Percentiles rank a stretch among this genome's conserved stretches.
Evolutionary conservation across 768 basidiomycete genomes (phyloP).

Genomic region (Roridomyces roridus): DNA sequence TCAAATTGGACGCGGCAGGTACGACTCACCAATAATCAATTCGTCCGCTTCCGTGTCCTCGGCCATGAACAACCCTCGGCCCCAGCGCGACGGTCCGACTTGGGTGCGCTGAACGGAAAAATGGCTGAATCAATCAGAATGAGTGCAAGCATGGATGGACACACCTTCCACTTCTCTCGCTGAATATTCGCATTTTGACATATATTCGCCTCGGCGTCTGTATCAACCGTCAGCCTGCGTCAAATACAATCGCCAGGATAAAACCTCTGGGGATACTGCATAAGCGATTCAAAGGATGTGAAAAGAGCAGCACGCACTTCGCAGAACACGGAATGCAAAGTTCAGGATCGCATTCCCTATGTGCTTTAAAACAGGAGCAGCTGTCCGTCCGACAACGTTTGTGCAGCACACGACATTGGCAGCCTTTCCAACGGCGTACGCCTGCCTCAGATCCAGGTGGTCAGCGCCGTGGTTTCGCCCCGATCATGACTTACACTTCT

Average conservation of each 20-base stretch:
- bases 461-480: no score
- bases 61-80: conserved; percentile 58
- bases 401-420: conserved; percentile 45
- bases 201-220: conserved; percentile 31
- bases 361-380: conserved; percentile 58
- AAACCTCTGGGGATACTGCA: neutral
- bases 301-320: conserved; percentile 41
- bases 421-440: conserved; percentile 60
- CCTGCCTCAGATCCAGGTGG: no score
- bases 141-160: no score
- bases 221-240: neutral
- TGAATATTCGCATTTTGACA: conserved; percentile 62
- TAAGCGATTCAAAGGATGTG: neutral
- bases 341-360: conserved; percentile 74
- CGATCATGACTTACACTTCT: conserved; percentile 60
- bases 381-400: conserved; percentile 42
- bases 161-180: conserved; percentile 49
- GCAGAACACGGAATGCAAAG: conserved; percentile 60
- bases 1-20: neutral
- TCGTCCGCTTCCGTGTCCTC: conserved; percentile 53
- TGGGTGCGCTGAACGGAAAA: conserved; percentile 41
- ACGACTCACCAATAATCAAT: conserved; percentile 51
- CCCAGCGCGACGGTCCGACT: conserved; percentile 52
- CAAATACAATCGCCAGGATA: no score
- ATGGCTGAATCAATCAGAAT: conserved; percentile 4